Conservation (phyloP, 805 yeast genomes). For the Saturnispora dispora region DNA sequence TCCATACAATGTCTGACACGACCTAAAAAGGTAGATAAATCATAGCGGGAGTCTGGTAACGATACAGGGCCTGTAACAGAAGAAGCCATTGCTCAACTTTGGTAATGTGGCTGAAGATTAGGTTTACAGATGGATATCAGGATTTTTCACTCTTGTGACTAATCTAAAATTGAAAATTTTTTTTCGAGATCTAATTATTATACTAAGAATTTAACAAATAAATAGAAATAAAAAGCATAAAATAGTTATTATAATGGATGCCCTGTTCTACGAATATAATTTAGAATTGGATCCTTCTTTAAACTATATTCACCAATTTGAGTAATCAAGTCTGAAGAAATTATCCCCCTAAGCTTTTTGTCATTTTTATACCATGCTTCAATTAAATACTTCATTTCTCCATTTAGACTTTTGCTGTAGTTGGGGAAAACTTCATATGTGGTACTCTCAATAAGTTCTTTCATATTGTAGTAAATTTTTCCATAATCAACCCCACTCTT, state of each 20-base stretch:
- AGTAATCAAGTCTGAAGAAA: constrained; percentile 38
- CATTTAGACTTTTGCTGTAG: constrained; percentile 30
- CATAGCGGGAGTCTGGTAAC: constrained; percentile 73
- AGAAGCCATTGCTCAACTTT: constrained; percentile 57
- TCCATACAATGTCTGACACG: constrained; percentile 92
- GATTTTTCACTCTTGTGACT: background rate
- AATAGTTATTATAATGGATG: constrained; percentile 19
- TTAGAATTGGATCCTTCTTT: constrained; percentile 50
- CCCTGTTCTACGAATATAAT: constrained; percentile 34
- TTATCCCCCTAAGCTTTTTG: constrained; percentile 49
- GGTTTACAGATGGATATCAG: background rate
- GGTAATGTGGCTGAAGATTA: background rate
- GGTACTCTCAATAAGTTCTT: constrained; percentile 52
- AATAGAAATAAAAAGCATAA: background rate
- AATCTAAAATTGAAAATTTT: background rate
- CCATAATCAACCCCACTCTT: constrained; percentile 57
- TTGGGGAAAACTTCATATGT: constrained; percentile 43
- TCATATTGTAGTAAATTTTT: constrained; percentile 55
- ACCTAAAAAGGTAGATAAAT: constrained; percentile 80
- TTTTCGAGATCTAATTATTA: background rate
- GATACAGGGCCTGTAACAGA: constrained; percentile 75
- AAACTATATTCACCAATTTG: constrained; percentile 38
- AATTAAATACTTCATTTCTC: constrained; percentile 57
- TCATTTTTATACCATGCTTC: constrained; percentile 61
- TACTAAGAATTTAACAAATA: background rate